Base-by-base conservation (phyloP, 2,329 filamentous ascomycete genomes). In the Thielaviopsis populi region DNA sequence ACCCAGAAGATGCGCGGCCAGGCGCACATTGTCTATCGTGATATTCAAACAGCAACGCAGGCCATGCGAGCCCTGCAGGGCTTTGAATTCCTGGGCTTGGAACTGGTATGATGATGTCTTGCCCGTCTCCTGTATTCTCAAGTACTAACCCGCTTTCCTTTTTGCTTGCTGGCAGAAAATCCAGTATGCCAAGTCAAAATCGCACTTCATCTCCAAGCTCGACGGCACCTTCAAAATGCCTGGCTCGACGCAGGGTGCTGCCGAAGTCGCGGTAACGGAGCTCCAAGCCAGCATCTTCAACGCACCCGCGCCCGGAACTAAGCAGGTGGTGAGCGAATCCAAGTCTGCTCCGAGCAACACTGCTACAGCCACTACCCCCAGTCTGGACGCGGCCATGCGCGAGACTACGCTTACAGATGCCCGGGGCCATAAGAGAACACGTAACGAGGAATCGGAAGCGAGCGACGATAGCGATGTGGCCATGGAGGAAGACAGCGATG, bases 1-100 rank as follows among this genome's bases (percentile, higher is more conserved):
- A 95, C 89, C 1, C 80, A 80, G 73, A 90, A 90, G 76, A 96
- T 97, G 91, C 87, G 94, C 60, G 94, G 94, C 2, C 94, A 99
- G 75, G 94, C 94, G 67, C 94, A 97, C 71, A 79, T 99, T 66
- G 88, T 94, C 15, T 97, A 91, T 73, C 83, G 89, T 65, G 92
- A 99, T 73, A 79, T 92, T 41, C 88, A 96, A 69, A 85, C 89
- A n/a, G 90, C 91, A 61, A 96, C 91, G 27, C 90, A 96, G 72
- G 94, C 94, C 1, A 89, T 99, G 89, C 81, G 92, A 68, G 85
- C 89, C 11, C 77, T 96, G 59, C 87, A 97, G 69, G 90, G 89
- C 1, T 89, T 90, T 70, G 83, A 88, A 1, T 91, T 99, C 68
- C 86, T 95, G 68, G 94, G 91, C 17, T 85, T 83, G 68, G 82